phyloP scores from a whole-genome alignment of 345 rosid genomes.

The Pistacia integerrima region DNA sequence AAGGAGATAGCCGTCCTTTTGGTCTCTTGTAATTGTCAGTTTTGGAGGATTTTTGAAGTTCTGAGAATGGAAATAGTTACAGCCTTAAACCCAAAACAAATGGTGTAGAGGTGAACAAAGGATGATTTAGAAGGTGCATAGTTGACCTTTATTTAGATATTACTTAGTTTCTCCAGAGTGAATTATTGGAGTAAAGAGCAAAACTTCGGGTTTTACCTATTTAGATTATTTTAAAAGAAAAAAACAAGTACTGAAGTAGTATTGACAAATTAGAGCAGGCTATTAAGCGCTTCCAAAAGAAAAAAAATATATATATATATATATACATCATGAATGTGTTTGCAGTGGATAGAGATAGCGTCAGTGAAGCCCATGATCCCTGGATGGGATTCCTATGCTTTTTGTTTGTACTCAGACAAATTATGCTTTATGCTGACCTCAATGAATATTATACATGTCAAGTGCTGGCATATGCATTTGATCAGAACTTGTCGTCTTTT shows the following conservation, averaged over 20 bases:
- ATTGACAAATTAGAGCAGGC: not conserved
- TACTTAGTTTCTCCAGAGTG: slow-evolving; percentile 2
- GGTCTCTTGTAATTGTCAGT: slow-evolving; percentile 14
- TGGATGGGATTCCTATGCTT: slow-evolving; percentile 21
- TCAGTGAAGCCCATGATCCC: slow-evolving; percentile 23
- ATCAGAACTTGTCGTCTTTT: slow-evolving; percentile 8
- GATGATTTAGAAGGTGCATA: not conserved
- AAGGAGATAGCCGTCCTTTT: slow-evolving; percentile 27
- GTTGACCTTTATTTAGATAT: slow-evolving; percentile 2
- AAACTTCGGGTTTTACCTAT: not conserved
- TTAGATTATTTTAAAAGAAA: not conserved
- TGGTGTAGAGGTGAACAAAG: not conserved
- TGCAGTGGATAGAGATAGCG: not conserved
- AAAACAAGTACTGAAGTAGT: not conserved
- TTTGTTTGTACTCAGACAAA: slow-evolving; percentile 18
- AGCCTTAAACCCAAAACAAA: not conserved
- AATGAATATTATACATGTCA: not conserved
- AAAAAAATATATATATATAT: not conserved
- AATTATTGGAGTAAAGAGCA: not conserved
- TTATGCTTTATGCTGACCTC: slow-evolving; percentile 20
- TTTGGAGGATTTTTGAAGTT: slow-evolving; percentile 4
- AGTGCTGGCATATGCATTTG: slow-evolving; percentile 16
- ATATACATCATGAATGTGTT: not conserved
- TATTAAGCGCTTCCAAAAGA: not conserved
- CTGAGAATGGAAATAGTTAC: slow-evolving; percentile 1